Evolutionary conservation across 192 early-diverging fungal genomes (phyloP), one percentile per base, ranked within the genome.

Genomic region (Backusella morwellensis): DNA sequence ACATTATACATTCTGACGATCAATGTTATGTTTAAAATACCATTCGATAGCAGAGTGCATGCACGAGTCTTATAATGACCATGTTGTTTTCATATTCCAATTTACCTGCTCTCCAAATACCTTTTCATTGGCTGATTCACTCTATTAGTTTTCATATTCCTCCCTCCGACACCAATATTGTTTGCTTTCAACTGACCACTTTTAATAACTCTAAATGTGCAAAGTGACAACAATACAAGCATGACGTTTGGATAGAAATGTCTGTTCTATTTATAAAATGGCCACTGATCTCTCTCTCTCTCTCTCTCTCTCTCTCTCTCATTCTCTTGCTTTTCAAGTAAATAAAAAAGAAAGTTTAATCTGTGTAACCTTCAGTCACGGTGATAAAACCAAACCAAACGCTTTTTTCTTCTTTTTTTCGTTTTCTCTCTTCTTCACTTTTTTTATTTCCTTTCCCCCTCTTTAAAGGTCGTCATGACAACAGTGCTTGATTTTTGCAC

Each of bases 401-500:
- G 21, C 38, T 41, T 38, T 36, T 69, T 69, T 38, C n/a, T 70
- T 35, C 66, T 8, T 38, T 38, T 11, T 9, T 40, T 40, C 35
- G 1, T 69, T 19, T 38, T 36, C 35, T 29, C 32, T 32, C 32
- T 32, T 32, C 32, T 32, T 32, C 32, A 32, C 32, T 32, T 32
- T 29, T 29, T 29, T 38, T 69, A 6, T n/a, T 69, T 4, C 19
- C 41, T 21, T 21, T 29, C 0, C 2, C 41, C n/a, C 35, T 26
- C 36, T 50, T 72, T 70, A 17, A 68, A 19, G 35, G 4, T 35
- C 26, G 47, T 26, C 21, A 72, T 72, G 70, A 41, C 70, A 34
- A 41, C 70, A 72, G 42, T 74, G 35, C 29, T 82, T 32, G 85
- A 88, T 9, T 89, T 87, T 76, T 86, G 90, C 35, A 80, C 84